Conservation (phyloP, 345 rosid genomes). For the Salix udensis region DNA sequence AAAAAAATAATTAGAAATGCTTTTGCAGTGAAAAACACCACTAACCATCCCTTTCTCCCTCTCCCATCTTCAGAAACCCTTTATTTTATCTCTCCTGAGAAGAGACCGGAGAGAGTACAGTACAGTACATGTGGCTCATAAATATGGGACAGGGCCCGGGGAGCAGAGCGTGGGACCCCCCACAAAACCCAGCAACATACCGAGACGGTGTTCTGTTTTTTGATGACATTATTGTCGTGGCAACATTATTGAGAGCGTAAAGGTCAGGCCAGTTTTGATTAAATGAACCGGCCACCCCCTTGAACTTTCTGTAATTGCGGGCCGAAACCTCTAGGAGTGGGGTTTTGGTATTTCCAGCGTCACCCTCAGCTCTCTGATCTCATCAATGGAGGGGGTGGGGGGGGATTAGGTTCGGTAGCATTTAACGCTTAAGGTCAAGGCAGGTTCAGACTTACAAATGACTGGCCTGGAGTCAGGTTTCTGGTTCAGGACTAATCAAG, state of each 20-base stretch:
- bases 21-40: no score
- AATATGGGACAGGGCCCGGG: conserved; percentile 15
- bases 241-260: not conserved
- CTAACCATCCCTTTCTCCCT: not conserved
- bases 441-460: not conserved
- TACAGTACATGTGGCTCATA: conserved; percentile 6
- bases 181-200: not conserved
- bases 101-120: not conserved
- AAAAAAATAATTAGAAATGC: no score
- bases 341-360: not conserved
- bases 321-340: not conserved
- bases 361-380: not conserved
- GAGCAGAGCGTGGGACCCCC: not conserved
- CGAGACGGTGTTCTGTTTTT: no score
- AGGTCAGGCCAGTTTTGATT: not conserved
- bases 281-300: not conserved
- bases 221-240: not conserved
- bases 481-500: not conserved
- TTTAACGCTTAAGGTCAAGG: not conserved
- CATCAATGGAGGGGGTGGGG: not conserved
- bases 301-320: conserved; percentile 12
- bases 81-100: not conserved
- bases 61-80: not conserved
- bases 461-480: not conserved
- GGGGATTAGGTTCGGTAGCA: conserved; percentile 11